Evolutionary conservation across 768 basidiomycete genomes (phyloP).

Genomic region (Sarcomyxa edulis): DNA sequence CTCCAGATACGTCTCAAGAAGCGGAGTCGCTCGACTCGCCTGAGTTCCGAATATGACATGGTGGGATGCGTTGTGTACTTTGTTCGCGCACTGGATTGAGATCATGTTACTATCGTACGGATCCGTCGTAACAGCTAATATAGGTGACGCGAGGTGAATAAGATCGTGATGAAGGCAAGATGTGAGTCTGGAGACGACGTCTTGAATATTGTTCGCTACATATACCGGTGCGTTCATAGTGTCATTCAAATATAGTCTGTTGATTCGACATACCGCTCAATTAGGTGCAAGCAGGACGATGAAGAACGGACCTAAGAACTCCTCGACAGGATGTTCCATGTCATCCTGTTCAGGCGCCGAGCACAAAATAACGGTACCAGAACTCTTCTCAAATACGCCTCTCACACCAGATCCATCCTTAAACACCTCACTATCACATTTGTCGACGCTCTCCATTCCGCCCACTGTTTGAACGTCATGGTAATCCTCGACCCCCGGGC

Average conservation of each 20-base stretch:
- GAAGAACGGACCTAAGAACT: conserved; percentile 51
- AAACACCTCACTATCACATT: conserved; percentile 32
- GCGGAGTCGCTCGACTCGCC: conserved; percentile 53
- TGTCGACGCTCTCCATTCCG: conserved; percentile 32
- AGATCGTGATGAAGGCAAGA: conserved; percentile 35
- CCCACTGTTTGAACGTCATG: conserved; percentile 49
- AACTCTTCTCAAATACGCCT: conserved; percentile 44
- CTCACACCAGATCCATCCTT: conserved; percentile 48
- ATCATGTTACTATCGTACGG: conserved; percentile 25
- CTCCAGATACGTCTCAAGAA: conserved; percentile 43
- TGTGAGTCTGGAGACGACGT: conserved; percentile 51
- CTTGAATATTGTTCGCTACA: conserved; percentile 54
- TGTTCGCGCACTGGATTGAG: conserved; percentile 31
- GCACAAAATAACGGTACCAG: conserved; percentile 67
- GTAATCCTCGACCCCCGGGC: too few relatives aligned
- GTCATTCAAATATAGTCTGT: conserved; percentile 71
- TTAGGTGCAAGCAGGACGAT: neutral
- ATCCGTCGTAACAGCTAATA: conserved; percentile 39
- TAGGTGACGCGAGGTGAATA: conserved; percentile 50
- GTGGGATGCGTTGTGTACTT: conserved; percentile 44
- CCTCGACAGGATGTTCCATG: conserved; percentile 52
- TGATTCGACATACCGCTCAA: neutral
- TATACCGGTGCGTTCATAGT: conserved; percentile 64
- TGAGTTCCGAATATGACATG: conserved; percentile 74
- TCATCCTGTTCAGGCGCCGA: conserved; percentile 51